Evolutionary conservation across 495 filamentous ascomycete species (phyloP).

Genomic region (Aspergillus wentii): DNA sequence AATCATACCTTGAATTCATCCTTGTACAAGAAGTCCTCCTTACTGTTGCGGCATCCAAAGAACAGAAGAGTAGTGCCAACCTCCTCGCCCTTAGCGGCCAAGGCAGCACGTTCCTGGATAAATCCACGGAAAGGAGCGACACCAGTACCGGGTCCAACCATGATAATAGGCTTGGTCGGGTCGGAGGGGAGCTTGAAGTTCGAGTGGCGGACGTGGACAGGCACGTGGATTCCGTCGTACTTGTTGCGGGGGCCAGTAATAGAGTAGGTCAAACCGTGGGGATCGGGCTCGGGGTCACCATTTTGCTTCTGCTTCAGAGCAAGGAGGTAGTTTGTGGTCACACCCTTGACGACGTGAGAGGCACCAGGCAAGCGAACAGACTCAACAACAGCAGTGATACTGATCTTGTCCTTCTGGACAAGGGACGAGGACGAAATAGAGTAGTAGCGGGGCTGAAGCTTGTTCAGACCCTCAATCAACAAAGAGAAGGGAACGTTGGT

Average conservation of each 20-base stretch:
- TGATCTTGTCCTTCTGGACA: constrained; percentile 89
- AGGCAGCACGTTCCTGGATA: constrained; percentile 84
- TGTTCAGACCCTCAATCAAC: constrained; percentile 88
- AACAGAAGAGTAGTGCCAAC: constrained; percentile 91
- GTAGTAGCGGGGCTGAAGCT: constrained; percentile 97
- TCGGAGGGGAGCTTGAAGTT: constrained; percentile 99
- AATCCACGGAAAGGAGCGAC: constrained; percentile 96
- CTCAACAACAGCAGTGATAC: constrained; percentile 94
- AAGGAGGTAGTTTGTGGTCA: constrained; percentile 95
- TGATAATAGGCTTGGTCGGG: constrained; percentile 87
- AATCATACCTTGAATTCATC: constrained; percentile 87
- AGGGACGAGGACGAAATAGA: constrained; percentile 96
- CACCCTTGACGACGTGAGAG: constrained; percentile 81
- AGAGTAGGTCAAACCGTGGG: constrained; percentile 83
- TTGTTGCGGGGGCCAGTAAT: constrained; percentile 91
- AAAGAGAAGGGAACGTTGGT: constrained; percentile 84
- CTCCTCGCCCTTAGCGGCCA: constrained; percentile 71
- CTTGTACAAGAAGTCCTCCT: constrained; percentile 89
- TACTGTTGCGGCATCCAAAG: constrained; percentile 82
- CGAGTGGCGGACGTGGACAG: constrained; percentile 93
- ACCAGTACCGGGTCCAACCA: constrained; percentile 95
- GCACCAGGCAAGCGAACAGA: constrained; percentile 70
- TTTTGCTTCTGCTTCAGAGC: constrained; percentile 97
- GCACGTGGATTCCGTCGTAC: constrained; percentile 93
- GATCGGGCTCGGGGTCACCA: constrained; percentile 77